Percentiles rank a stretch among this genome's conserved stretches.
These are phyloP conservation scores for Fraxinus xanthoxyloides DNA, from an alignment of 305 asterid genomes.

Conservation along the genomic window DNA sequence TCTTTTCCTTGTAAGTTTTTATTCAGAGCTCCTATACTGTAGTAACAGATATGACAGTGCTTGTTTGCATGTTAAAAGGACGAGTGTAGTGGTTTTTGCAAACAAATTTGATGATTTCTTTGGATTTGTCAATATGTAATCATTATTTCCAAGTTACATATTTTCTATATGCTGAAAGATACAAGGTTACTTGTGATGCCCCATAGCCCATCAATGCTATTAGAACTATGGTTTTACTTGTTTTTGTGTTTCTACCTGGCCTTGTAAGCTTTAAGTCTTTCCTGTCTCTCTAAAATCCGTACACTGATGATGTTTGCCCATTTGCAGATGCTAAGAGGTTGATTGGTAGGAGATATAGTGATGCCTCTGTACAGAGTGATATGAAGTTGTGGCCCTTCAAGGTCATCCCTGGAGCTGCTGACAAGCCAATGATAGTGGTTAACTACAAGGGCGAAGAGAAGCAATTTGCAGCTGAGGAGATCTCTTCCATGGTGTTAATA, in stretches of 20 bases:
- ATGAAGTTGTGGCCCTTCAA: constrained; percentile 81
- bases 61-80: too few relatives aligned
- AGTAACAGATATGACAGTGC: too few relatives aligned
- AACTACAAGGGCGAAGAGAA: constrained; percentile 81
- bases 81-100: too few relatives aligned
- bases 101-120: too few relatives aligned
- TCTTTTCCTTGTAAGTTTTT: too few relatives aligned
- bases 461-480: constrained; percentile 83
- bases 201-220: too few relatives aligned
- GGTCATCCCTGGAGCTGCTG: constrained; percentile 71
- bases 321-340: constrained; percentile 75
- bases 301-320: background rate
- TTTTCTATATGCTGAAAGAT: too few relatives aligned
- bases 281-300: background rate
- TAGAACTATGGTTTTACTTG: background rate
- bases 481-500: constrained; percentile 79
- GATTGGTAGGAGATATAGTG: constrained; percentile 75
- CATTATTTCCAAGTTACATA: too few relatives aligned
- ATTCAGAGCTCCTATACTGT: too few relatives aligned
- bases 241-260: background rate
- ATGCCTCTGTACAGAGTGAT: constrained; percentile 72
- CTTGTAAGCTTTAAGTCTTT: background rate
- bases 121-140: too few relatives aligned
- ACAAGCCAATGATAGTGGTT: constrained; percentile 72
- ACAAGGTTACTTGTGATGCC: too few relatives aligned